phyloP scores from a whole-genome alignment of 169 alveolate genomes.

The Eimeria falciformis region DNA sequence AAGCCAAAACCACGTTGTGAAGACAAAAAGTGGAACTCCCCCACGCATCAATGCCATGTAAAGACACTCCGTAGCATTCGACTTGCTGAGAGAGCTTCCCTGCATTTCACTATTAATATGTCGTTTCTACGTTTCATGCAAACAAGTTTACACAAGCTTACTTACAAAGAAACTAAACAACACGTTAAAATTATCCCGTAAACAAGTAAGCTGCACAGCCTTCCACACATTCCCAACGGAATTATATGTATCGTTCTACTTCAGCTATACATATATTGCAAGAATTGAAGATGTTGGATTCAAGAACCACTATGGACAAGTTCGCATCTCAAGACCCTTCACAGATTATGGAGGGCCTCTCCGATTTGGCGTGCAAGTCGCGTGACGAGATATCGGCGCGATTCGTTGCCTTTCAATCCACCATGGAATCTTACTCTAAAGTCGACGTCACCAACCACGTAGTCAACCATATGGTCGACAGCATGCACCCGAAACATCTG shows the following conservation, averaged over 20 bases:
- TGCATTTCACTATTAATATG: too few relatives aligned
- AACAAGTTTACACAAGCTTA: too few relatives aligned
- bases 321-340: slow-evolving; percentile 31
- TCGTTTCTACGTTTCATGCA: too few relatives aligned
- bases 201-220: neutral
- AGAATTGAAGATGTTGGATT: slow-evolving; percentile 52
- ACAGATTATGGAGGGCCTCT: slow-evolving; percentile 63
- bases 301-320: slow-evolving; percentile 48
- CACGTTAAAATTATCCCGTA: too few relatives aligned
- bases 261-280: too few relatives aligned
- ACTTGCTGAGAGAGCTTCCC: too few relatives aligned
- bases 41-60: too few relatives aligned
- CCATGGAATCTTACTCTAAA: slow-evolving; percentile 64
- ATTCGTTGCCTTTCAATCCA: slow-evolving; percentile 33
- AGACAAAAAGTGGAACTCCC: too few relatives aligned
- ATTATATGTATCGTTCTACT: too few relatives aligned
- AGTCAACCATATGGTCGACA: slow-evolving; percentile 56
- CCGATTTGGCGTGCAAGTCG: slow-evolving; percentile 59
- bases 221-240: neutral
- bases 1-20: too few relatives aligned
- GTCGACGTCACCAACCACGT: slow-evolving; percentile 54
- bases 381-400: slow-evolving; percentile 40
- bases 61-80: too few relatives aligned
- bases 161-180: too few relatives aligned
- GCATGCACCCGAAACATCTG: slow-evolving; percentile 38